Evolutionary conservation across 768 basidiomycete species (phyloP), one percentile per base, ranked within the genome.

Genomic region (Russula virescens): DNA sequence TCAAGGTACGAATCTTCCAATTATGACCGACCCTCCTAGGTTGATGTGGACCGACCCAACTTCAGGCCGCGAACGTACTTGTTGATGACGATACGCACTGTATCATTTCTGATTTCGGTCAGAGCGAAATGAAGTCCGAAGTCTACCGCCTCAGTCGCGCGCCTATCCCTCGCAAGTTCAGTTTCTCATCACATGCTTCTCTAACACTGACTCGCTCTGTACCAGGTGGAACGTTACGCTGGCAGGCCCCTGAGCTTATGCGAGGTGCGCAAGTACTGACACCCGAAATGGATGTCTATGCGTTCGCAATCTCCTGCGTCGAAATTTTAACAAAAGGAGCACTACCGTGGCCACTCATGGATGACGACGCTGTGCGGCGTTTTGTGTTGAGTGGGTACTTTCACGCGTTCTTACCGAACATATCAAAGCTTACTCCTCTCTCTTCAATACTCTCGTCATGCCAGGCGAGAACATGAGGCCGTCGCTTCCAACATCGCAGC

Each of bases 61-160:
- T 10, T n/a, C 45, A 83, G 87, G 88, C 82, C 3, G 79, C 86
- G 2, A 94, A 94, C 69, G 81, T 93, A 18, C 81, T 94, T 2
- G 83, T 94, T 16, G 83, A 87, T 66, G 84, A 89, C 63, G 72
- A 78, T 1, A 78, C 81, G 2, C 80, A 76, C 50, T 92, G 89
- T 62, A 79, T 92, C 45, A 83, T 94, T 46, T 83, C 88, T 31
- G 90, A 93, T 70, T 94, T 94, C 71, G 90, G 89, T 0, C 87
- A 92, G 71, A 87, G 83, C 67, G 86, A 89, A 72, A 84, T 92
- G 77, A 89, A 85, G 74, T 81, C 79, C 18, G 88, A 92, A 70
- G 84, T 82, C 5, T 84, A 78, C 66, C 78, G 81, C 35, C 75
- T 88, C 2, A 87, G 82, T 58, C 83, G 83, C 11, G 75, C 75